Evolutionary conservation across 2,329 filamentous ascomycete genomes (phyloP).

Genomic region (Thermoascus crustaceus): DNA sequence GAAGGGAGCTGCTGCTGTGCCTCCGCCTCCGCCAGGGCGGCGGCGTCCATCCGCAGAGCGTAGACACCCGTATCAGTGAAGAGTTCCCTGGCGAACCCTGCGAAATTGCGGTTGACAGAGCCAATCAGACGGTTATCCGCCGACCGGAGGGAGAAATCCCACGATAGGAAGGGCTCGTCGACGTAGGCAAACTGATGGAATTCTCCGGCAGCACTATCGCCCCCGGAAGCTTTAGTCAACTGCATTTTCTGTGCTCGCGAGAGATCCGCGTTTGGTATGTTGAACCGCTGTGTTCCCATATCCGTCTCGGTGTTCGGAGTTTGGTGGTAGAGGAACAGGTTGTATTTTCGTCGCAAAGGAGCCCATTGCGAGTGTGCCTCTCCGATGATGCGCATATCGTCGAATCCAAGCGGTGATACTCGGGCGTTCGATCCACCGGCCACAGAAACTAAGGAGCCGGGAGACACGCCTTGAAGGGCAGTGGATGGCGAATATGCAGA

Average conservation of each 20-base stretch:
- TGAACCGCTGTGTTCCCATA: slow-evolving; percentile 31
- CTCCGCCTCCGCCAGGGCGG: slow-evolving; percentile 33
- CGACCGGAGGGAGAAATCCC: slow-evolving; percentile 54
- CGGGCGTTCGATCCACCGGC: slow-evolving; percentile 39
- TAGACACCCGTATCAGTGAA: slow-evolving; percentile 61
- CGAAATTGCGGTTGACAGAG: slow-evolving; percentile 56
- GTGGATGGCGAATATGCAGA: slow-evolving; percentile 31
- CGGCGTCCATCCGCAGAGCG: slow-evolving; percentile 56
- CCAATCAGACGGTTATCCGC: slow-evolving; percentile 47
- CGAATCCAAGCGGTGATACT: slow-evolving; percentile 46
- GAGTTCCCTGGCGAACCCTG: slow-evolving; percentile 54
- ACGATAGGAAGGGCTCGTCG: slow-evolving; percentile 55
- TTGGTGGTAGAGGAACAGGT: slow-evolving; percentile 52
- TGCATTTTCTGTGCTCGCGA: slow-evolving; percentile 43
- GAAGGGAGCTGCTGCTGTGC: slow-evolving; percentile 30
- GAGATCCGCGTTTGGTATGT: slow-evolving; percentile 39
- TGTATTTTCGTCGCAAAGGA: slow-evolving; percentile 54
- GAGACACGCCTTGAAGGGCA: slow-evolving; percentile 37
- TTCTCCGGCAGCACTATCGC: slow-evolving; percentile 29
- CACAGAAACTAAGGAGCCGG: slow-evolving; percentile 32
- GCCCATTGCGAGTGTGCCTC: slow-evolving; percentile 59
- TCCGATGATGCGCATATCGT: slow-evolving; percentile 55
- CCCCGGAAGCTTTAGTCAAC: slow-evolving; percentile 18
- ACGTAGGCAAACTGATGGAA: slow-evolving; percentile 56
- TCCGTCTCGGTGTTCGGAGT: slow-evolving; percentile 29